Evolutionary conservation across 495 filamentous ascomycete species (phyloP), one percentile per base, ranked within the genome.

Genomic region (Tirmania nivea): DNA sequence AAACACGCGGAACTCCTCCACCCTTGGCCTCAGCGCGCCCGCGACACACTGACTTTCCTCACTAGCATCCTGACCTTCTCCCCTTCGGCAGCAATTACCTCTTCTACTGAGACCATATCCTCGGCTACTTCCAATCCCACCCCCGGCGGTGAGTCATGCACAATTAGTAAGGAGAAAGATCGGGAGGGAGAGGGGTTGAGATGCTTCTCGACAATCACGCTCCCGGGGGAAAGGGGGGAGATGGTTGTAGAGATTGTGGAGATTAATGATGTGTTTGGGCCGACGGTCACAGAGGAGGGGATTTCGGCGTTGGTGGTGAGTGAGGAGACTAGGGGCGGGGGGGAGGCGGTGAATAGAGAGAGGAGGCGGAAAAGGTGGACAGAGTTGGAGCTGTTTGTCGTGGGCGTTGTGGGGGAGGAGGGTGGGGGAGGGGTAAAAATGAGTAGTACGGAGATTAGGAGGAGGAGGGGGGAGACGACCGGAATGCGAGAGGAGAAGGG

Each of bases 231-330:
- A 12, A 10, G 21, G 10, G 55, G 35, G 21, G 39, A 47, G 16
- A 21, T 78, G 45, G 57, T 66, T 8, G 66, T 94, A 52, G 80
- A 80, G 57, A 81, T 83, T 60, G 82, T 87, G 48, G 76, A 88
- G 66, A 86, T 97, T 52, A 77, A 78, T 53, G 90, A 97, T 66
- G 75, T 83, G 8, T 96, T 80, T 69, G 90, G 90, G 16, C 90
- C 90, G 25, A 96, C 90, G 0, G 81, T 92, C 62, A 89, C 86
- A 0, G 81, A 86, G 21, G 73, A 84, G 65, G 67, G 72, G 34
- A 79, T 96, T 58, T 75, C 79, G 49, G 87, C 82, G 1, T 71
- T 96, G 49, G 79, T 94, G 2, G 79, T 96, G 12, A 94, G 87
- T n/a, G 76, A 73, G 36, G 90, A 97, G 71, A 96, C 89, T 16